Base-by-base conservation (phyloP, 257 asterid species). In the Capsicum pubescens region DNA sequence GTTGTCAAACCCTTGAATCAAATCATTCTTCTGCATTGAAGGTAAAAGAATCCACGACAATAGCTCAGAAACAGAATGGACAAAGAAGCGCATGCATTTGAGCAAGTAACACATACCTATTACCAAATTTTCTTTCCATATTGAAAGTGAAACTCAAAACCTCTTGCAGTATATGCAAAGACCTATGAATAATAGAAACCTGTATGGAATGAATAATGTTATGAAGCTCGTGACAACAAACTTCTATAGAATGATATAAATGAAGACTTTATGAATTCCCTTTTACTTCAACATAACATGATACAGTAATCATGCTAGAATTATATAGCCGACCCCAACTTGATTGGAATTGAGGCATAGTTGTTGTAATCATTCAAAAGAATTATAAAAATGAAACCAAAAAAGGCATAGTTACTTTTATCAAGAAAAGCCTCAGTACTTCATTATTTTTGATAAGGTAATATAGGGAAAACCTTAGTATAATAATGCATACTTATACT, bases 161-260 rank as follows among this genome's bases (percentile, higher is more conserved):
- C 84, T 86, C 88, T 90, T 82, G 97, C 78, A 96, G 81, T 71
- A 96, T 87, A 84, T 88, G 93, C 85, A 94, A 91, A 86, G 98
- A 91, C 85, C 93, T 87, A 78, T 89, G 92, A 81, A 92, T 88
- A 86, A 94, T 86, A 83, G 79, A 90, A 85, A 86, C 94, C 99
- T 96, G 97, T 88, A 88, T 46, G 78, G 85, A 84, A 81, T 54
- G 64, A 54, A 54, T 54, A 77, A 7, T 32, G 64, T 54, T 8
- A 77, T 8, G 26, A 77, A 77, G 82, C 32, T 54, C 54, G 44
- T 32, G 16, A 26, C 50, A 26, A 77, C 14, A 52, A 77, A 77
- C 50, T 52, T 77, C 64, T 26, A 54, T 54, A 17, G 64, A 77
- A 26, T 26, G 81, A 77, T 14, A 26, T 8, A 54, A 50, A 50